Conservation (phyloP, 140 eudicot genomes). For the Bidens hawaiensis region DNA sequence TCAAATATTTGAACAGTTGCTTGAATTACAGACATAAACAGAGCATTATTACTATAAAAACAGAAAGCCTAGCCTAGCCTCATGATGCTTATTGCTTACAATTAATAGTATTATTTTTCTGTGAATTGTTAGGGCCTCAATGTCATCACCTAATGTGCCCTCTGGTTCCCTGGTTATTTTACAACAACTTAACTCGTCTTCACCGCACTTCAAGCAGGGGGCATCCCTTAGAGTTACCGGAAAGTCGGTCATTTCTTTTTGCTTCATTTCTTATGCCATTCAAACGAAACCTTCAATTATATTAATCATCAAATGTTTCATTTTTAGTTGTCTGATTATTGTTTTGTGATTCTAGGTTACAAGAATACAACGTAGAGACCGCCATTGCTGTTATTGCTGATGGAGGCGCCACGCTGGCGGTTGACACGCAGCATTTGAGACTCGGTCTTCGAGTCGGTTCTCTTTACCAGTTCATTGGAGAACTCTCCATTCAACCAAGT, state of each 20-base stretch:
- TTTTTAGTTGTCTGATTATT: background rate
- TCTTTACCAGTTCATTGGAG: slow-evolving; percentile 83
- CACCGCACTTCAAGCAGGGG: slow-evolving; percentile 70
- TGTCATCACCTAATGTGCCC: slow-evolving; percentile 51
- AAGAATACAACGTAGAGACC: slow-evolving; percentile 58
- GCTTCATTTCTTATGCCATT: background rate
- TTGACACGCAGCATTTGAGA: slow-evolving; percentile 61
- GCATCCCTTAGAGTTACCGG: slow-evolving; percentile 84
- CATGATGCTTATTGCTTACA: no score
- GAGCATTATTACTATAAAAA: no score
- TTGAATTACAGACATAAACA: background rate
- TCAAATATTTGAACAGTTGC: background rate
- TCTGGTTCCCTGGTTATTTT: slow-evolving; percentile 74
- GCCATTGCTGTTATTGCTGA: slow-evolving; percentile 68
- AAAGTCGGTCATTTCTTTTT: slow-evolving; percentile 50
- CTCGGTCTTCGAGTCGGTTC: slow-evolving; percentile 65
- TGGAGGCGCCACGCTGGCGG: slow-evolving; percentile 58
- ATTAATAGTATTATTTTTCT: background rate
- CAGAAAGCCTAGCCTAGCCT: no score
- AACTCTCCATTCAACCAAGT: slow-evolving; percentile 54
- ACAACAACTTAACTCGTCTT: slow-evolving; percentile 60
- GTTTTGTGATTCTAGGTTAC: slow-evolving; percentile 46
- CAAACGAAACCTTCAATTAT: no score
- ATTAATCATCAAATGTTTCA: background rate
- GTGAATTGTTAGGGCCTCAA: slow-evolving; percentile 20